Percentiles rank a stretch among this genome's conserved stretches.
phyloP scores from a whole-genome alignment of 2,329 filamentous ascomycete species.

The Eutypa lata region DNA sequence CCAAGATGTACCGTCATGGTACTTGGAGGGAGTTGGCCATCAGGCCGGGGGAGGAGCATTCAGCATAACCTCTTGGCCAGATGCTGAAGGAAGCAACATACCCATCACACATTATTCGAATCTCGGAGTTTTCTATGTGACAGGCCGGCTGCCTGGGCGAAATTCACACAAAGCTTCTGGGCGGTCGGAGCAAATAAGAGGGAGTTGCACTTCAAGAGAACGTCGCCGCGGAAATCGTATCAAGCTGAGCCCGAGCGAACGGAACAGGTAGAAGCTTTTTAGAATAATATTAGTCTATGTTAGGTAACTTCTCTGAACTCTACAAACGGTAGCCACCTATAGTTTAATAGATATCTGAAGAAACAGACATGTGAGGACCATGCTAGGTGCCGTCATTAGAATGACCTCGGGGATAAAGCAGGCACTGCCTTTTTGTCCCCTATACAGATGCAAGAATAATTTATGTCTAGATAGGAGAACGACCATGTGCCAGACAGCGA shows the following conservation, averaged over 20 bases:
- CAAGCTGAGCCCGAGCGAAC: background rate
- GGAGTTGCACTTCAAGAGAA: constrained; percentile 8
- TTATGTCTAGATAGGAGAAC: background rate
- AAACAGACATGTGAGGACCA: background rate
- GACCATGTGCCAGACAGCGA: background rate
- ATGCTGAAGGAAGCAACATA: constrained; percentile 15
- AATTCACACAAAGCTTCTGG: constrained; percentile 3
- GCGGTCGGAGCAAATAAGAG: constrained; percentile 7
- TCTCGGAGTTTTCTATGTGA: constrained; percentile 4
- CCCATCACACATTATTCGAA: constrained; percentile 27
- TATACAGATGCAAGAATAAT: background rate
- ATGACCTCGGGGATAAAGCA: background rate
- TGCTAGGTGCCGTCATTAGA: background rate
- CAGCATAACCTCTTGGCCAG: background rate
- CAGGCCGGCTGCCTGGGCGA: constrained; percentile 17
- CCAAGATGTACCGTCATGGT: background rate
- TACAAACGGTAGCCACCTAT: background rate
- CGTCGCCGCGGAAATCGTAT: constrained; percentile 1
- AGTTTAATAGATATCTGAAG: background rate
- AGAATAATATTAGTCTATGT: background rate
- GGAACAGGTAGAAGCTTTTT: background rate
- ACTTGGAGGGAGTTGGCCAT: background rate
- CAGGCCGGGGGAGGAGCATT: background rate
- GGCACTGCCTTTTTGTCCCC: background rate
- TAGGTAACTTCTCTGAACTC: background rate